A percentile compares a stretch with the other conserved stretches of the same genome.
These are phyloP conservation scores for Plasmopara muralis DNA, from an alignment of 352 stramenopile species.

Conservation along the genomic window DNA sequence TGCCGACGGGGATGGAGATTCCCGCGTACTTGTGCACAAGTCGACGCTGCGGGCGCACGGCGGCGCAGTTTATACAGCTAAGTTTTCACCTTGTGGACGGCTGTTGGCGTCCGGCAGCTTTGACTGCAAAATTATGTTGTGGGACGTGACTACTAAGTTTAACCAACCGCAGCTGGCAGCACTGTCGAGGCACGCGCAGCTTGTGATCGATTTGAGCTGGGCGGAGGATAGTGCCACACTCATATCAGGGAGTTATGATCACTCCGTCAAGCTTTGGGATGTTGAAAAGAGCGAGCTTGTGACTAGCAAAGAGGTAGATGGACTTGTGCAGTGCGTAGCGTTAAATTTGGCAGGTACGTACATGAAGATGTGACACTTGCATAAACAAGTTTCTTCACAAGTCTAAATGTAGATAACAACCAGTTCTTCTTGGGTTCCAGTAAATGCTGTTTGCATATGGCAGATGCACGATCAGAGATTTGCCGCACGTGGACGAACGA, in stretches of 20 bases:
- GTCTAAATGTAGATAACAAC: slow-evolving; percentile 49
- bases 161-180: slow-evolving; percentile 80
- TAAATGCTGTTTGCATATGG: slow-evolving; percentile 69
- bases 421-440: slow-evolving; percentile 79
- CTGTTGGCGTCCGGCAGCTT: slow-evolving; percentile 74
- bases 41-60: slow-evolving; percentile 69
- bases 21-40: slow-evolving; percentile 73
- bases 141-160: slow-evolving; percentile 86
- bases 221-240: slow-evolving; percentile 67
- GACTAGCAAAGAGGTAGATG: slow-evolving; percentile 58
- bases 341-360: slow-evolving; percentile 65
- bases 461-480: slow-evolving; percentile 56
- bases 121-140: slow-evolving; percentile 77
- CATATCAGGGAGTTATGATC: slow-evolving; percentile 78
- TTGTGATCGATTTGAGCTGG: slow-evolving; percentile 85
- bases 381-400: slow-evolving; percentile 3
- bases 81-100: slow-evolving; percentile 80
- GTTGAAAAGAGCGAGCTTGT: slow-evolving; percentile 68
- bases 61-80: slow-evolving; percentile 80
- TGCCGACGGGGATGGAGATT: slow-evolving; percentile 45
- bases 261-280: slow-evolving; percentile 86
- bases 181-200: slow-evolving; percentile 65
- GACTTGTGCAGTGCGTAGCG: slow-evolving; percentile 78
- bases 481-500: slow-evolving; percentile 73
- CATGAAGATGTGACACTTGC: not conserved